Evolutionary conservation across 192 early-diverging fungal species (phyloP).

Genomic region (Oehlia diaphana): DNA sequence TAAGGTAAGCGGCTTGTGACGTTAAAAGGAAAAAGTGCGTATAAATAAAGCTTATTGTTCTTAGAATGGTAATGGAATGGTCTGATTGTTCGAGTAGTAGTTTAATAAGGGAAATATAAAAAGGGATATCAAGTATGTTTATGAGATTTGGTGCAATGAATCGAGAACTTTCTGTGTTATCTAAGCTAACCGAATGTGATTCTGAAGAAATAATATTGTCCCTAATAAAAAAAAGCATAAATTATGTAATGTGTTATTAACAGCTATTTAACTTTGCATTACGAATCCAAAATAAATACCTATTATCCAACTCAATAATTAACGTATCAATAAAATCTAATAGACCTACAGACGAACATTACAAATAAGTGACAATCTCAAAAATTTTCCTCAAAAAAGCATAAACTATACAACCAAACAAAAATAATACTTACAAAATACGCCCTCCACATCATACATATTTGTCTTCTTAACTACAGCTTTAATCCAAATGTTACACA

Average conservation of each 20-base stretch:
- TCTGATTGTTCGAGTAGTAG: constrained; percentile 43
- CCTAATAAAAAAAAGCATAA: constrained; percentile 15
- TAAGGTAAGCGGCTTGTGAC: constrained; percentile 34
- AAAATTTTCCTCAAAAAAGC: neutral
- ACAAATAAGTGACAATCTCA: too few species aligned
- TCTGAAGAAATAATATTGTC: constrained; percentile 30
- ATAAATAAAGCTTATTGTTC: constrained; percentile 51
- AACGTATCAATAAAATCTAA: constrained; percentile 52
- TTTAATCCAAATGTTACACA: constrained; percentile 51
- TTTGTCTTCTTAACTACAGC: constrained; percentile 49
- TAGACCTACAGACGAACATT: constrained; percentile 27
- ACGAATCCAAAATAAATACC: constrained; percentile 27
- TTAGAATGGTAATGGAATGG: constrained; percentile 48
- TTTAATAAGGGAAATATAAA: constrained; percentile 41
- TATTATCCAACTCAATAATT: constrained; percentile 40
- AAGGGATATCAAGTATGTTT: constrained; percentile 40
- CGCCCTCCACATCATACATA: constrained; percentile 51
- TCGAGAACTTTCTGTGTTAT: constrained; percentile 23
- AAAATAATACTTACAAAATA: constrained; percentile 42
- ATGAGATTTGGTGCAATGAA: constrained; percentile 24
- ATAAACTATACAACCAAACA: neutral
- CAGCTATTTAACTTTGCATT: neutral
- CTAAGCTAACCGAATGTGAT: constrained; percentile 27
- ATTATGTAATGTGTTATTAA: neutral
- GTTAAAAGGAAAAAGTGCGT: constrained; percentile 51